These are phyloP conservation scores for Trypanosoma melophagium DNA, from an alignment of 208 protist genomes.

Conservation along the genomic window DNA sequence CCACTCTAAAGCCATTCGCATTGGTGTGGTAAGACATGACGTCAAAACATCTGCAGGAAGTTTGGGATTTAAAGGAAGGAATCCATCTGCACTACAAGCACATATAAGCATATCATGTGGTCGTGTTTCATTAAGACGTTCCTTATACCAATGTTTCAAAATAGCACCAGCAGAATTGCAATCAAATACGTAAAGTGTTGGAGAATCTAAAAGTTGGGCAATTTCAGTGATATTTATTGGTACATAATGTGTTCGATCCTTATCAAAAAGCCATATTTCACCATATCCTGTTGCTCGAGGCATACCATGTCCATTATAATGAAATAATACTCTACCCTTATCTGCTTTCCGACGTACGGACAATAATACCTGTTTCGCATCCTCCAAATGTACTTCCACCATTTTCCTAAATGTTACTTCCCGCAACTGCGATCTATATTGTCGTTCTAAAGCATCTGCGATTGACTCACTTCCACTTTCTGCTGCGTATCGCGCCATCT, in stretches of 20 bases:
- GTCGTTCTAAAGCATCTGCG: constrained; percentile 82
- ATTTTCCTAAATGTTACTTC: constrained; percentile 72
- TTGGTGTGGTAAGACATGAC: constrained; percentile 98
- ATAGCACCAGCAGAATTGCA: constrained; percentile 93
- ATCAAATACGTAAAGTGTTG: constrained; percentile 98
- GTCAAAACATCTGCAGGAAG: constrained; percentile 99
- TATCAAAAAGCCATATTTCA: constrained; percentile 99
- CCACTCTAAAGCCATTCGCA: constrained; percentile 96
- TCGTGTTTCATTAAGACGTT: constrained; percentile 57
- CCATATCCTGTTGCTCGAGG: constrained; percentile 95
- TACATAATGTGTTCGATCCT: constrained; percentile 97
- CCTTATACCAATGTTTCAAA: constrained; percentile 77
- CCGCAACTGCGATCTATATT: constrained; percentile 90
- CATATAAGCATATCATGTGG: constrained; percentile 95
- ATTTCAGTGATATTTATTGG: constrained; percentile 96
- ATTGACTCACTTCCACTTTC: constrained; percentile 89
- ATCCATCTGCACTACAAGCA: constrained; percentile 93
- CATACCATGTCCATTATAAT: constrained; percentile 99
- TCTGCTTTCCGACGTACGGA: constrained; percentile 75
- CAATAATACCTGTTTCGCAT: constrained; percentile 85
- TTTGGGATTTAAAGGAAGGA: constrained; percentile 95
- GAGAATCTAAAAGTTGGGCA: constrained; percentile 89
- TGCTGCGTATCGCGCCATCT: constrained; percentile 45
- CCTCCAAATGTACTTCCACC: constrained; percentile 95
- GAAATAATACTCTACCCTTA: constrained; percentile 95